These are phyloP conservation scores for Fusarium floridanum DNA, from an alignment of 2,329 filamentous ascomycete genomes.

Conservation along the genomic window DNA sequence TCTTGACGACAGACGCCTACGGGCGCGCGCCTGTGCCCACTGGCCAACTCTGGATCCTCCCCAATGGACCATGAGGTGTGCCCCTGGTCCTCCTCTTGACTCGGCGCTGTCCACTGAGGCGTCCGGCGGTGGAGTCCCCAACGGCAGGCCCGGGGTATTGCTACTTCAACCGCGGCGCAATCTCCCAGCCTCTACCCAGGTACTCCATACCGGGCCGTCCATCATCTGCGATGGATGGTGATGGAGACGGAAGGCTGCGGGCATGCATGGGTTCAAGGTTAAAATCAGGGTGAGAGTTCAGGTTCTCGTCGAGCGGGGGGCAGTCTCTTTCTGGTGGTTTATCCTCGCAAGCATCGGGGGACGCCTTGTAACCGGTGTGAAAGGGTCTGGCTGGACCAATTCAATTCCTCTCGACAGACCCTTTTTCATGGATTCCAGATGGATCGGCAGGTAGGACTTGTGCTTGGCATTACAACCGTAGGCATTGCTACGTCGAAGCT, in stretches of 20 bases:
- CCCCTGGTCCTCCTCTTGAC: conserved; percentile 35
- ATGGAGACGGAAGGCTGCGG: conserved; percentile 15
- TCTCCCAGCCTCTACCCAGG: conserved; percentile 42
- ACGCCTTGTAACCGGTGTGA: conserved; percentile 28
- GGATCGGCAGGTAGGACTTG: conserved; percentile 28
- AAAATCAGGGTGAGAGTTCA: conserved; percentile 26
- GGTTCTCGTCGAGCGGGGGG: conserved; percentile 29
- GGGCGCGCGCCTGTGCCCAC: conserved; percentile 35
- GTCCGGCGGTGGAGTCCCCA: conserved; percentile 39
- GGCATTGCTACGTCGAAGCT: conserved; percentile 12
- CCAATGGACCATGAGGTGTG: conserved; percentile 17
- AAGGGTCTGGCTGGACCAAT: conserved; percentile 19
- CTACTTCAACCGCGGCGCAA: conserved; percentile 40
- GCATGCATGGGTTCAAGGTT: conserved; percentile 32
- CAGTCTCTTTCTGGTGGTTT: conserved; percentile 28
- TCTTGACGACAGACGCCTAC: conserved; percentile 14
- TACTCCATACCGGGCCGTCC: conserved; percentile 28
- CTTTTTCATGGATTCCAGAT: conserved; percentile 15
- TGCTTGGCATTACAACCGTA: conserved; percentile 10
- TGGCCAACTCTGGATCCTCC: conserved; percentile 11
- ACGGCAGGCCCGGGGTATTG: conserved; percentile 37
- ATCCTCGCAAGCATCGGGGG: conserved; percentile 14
- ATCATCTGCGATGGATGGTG: conserved; percentile 25
- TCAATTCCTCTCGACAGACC: neutral
- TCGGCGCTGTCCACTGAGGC: conserved; percentile 42